A percentile compares a stretch with the other conserved stretches of the same genome.
These are phyloP conservation scores for Paratinospora sagittata DNA, from an alignment of 164 flowering plant genomes.

Conservation along the genomic window DNA sequence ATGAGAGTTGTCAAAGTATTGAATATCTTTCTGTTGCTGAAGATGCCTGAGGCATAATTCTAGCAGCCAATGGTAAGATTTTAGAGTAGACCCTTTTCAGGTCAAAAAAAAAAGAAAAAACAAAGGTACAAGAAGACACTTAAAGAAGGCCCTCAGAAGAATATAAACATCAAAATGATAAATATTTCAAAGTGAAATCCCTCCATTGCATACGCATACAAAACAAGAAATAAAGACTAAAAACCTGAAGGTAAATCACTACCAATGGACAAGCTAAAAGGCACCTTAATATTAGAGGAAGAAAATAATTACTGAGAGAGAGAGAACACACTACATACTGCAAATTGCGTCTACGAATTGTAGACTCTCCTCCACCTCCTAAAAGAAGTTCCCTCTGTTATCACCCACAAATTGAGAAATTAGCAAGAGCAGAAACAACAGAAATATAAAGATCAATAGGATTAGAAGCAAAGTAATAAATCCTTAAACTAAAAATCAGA, in stretches of 20 bases:
- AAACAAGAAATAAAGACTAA: background rate
- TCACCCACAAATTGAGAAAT: conserved; percentile 1
- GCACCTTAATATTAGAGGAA: background rate
- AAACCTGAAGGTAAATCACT: background rate
- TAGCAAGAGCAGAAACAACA: background rate
- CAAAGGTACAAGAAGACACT: background rate
- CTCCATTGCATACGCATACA: background rate
- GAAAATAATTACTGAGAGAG: background rate
- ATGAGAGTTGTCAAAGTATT: background rate
- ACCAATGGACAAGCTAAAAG: background rate
- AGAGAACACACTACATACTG: conserved; percentile 49
- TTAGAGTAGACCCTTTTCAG: background rate
- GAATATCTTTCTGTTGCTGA: too few species aligned
- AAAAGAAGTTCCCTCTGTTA: conserved; percentile 91
- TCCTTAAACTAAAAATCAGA: background rate
- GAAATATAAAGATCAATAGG: background rate
- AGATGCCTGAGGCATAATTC: background rate
- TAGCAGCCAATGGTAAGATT: background rate
- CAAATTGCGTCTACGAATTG: conserved; percentile 72
- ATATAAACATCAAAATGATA: background rate
- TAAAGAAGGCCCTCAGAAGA: background rate
- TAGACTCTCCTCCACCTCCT: conserved; percentile 94
- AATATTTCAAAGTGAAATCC: background rate
- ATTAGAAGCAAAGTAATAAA: background rate
- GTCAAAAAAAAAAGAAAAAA: too few species aligned